Conservation (phyloP, 1,139 yeast species). For the Scheffersomyces parashehatae region DNA sequence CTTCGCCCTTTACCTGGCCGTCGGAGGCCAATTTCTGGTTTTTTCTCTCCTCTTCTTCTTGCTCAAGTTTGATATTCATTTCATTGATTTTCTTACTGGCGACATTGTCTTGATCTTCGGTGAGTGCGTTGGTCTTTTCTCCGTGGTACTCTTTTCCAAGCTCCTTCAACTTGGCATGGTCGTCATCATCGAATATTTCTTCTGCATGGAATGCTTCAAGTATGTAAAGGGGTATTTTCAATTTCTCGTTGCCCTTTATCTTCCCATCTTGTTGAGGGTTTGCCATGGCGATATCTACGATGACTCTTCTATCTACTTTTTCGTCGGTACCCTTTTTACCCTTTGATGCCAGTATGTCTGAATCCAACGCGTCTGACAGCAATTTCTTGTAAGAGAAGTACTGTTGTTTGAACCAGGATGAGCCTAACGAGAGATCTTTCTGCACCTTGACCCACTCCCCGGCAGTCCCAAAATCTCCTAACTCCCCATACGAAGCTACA, state of each 20-base stretch:
- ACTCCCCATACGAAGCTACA: constrained; percentile 22
- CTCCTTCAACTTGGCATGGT: constrained; percentile 16
- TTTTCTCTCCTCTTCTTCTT: constrained; percentile 4
- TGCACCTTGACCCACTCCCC: constrained; percentile 40
- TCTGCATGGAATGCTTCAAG: constrained; percentile 29
- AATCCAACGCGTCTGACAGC: constrained; percentile 20
- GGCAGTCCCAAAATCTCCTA: constrained; percentile 27
- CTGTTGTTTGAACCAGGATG: constrained; percentile 32
- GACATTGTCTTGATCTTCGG: constrained; percentile 16
- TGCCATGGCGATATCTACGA: constrained; percentile 42
- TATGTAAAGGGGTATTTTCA: constrained; percentile 29
- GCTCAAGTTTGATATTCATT: constrained; percentile 9
- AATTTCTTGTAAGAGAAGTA: constrained; percentile 36
- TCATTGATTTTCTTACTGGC: constrained; percentile 16
- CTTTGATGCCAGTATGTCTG: constrained; percentile 3
- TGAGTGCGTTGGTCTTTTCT: constrained; percentile 11
- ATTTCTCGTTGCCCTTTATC: constrained; percentile 34
- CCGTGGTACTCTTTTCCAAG: constrained; percentile 12
- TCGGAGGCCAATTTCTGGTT: constrained; percentile 1
- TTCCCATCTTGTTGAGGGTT: constrained; percentile 26
- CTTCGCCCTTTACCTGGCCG: constrained; percentile 1
- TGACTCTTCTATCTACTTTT: constrained; percentile 18
- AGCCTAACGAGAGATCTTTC: constrained; percentile 40
- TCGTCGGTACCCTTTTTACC: constrained; percentile 3
- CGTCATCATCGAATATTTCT: constrained; percentile 30